Evolutionary conservation across 192 early-diverging fungal species (phyloP).

Genomic region (Rhizophlyctis rosea): DNA sequence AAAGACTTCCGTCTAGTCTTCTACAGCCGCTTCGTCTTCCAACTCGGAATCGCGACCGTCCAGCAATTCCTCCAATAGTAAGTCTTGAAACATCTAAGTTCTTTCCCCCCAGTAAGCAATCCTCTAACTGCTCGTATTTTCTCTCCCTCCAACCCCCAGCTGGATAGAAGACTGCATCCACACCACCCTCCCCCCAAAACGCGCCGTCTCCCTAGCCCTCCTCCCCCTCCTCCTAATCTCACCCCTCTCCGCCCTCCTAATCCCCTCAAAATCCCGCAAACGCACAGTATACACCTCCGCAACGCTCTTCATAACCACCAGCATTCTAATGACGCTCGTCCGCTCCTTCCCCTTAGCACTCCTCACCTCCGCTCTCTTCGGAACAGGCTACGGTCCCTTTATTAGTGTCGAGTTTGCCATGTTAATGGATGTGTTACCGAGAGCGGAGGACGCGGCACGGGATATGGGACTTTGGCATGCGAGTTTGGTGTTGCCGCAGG

Average conservation of each 20-base stretch:
- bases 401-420: constrained; percentile 31
- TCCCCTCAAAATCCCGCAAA: constrained; percentile 21
- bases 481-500: constrained; percentile 33
- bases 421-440: constrained; percentile 39
- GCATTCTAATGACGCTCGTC: constrained; percentile 16
- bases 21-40: constrained; percentile 42
- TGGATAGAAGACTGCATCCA: constrained; percentile 45
- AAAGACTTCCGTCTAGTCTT: constrained; percentile 45
- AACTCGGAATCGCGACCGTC: constrained; percentile 46
- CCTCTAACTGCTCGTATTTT: constrained; percentile 8
- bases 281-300: constrained; percentile 24
- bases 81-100: constrained; percentile 2
- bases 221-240: constrained; percentile 37
- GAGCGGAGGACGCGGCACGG: constrained; percentile 24
- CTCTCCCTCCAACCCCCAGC: constrained; percentile 5
- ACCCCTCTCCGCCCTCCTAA: constrained; percentile 35
- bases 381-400: constrained; percentile 35
- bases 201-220: constrained; percentile 45
- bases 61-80: constrained; percentile 50
- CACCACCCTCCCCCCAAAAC: constrained; percentile 18
- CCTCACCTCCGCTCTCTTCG: constrained; percentile 22
- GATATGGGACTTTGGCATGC: constrained; percentile 50
- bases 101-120: neutral
- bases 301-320: constrained; percentile 17
- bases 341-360: constrained; percentile 21